Evolutionary conservation across 768 basidiomycete genomes (phyloP).

Genomic region (Boletus subcaerulescens): DNA sequence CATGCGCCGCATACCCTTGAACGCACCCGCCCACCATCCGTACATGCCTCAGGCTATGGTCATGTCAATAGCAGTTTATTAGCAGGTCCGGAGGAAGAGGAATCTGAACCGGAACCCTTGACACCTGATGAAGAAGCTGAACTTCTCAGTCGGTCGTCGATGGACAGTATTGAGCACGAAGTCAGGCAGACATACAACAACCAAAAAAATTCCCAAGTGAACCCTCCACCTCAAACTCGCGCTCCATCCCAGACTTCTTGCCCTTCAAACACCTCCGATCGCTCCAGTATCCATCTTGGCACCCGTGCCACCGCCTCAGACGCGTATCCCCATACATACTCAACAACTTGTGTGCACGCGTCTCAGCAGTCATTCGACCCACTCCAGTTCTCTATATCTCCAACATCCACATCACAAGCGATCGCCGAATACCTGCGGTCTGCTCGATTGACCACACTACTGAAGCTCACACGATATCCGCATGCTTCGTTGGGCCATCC

Average conservation of each 20-base stretch:
- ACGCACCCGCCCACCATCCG: slow-evolving; percentile 44
- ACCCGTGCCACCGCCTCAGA: slow-evolving; percentile 40
- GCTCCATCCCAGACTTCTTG: slow-evolving; percentile 19
- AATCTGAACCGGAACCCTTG: slow-evolving; percentile 48
- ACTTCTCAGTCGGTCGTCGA: slow-evolving; percentile 73
- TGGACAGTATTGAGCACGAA: slow-evolving; percentile 87
- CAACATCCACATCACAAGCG: slow-evolving; percentile 60
- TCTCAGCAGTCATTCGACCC: slow-evolving; percentile 28
- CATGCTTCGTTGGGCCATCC: slow-evolving; percentile 74
- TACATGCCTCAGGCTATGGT: slow-evolving; percentile 47
- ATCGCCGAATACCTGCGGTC: slow-evolving; percentile 89
- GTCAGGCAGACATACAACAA: slow-evolving; percentile 66
- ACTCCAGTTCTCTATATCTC: slow-evolving; percentile 38
- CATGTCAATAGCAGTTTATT: slow-evolving; percentile 44
- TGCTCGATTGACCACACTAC: slow-evolving; percentile 74
- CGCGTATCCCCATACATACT: slow-evolving; percentile 51
- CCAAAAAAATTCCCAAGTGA: slow-evolving; percentile 38
- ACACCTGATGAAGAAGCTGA: slow-evolving; percentile 59
- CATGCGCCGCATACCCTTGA: slow-evolving; percentile 62
- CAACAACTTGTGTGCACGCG: slow-evolving; percentile 26
- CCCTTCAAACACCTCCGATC: slow-evolving; percentile 56
- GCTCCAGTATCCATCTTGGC: slow-evolving; percentile 41
- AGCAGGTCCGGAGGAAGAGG: slow-evolving; percentile 50
- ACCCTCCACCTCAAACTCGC: slow-evolving; percentile 42
- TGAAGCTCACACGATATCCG: slow-evolving; percentile 75